Evolutionary conservation across 108 stramenopile species (phyloP).

Genomic region (Bacterosira constricta): DNA sequence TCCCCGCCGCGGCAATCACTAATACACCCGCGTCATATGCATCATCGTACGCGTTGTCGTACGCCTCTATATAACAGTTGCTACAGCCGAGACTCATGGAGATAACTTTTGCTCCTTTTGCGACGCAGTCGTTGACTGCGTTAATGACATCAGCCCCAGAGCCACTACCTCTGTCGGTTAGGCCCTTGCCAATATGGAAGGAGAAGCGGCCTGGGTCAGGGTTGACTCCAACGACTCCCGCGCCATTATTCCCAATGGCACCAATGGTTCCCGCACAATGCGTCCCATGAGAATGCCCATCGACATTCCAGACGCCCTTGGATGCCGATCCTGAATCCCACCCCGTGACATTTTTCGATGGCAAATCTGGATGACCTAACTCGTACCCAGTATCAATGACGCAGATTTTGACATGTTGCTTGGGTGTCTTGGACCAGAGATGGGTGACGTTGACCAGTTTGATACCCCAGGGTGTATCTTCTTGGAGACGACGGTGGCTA

Average conservation of each 20-base stretch:
- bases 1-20: conserved; percentile 69
- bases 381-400: conserved; percentile 64
- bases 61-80: conserved; percentile 1
- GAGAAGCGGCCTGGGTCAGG: conserved; percentile 11
- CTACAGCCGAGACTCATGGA: conserved; percentile 57
- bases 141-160: conserved; percentile 38
- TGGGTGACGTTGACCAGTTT: conserved; percentile 37
- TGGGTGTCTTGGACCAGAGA: conserved; percentile 14
- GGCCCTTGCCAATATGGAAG: conserved; percentile 46
- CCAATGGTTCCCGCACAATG: conserved; percentile 49
- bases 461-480: conserved; percentile 45
- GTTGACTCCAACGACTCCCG: conserved; percentile 10
- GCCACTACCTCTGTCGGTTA: conserved; percentile 40
- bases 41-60: conserved; percentile 8
- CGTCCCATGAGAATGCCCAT: conserved; percentile 54
- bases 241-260: conserved; percentile 34
- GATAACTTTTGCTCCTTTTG: conserved; percentile 54
- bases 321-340: not conserved
- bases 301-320: conserved; percentile 42
- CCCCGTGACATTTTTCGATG: conserved; percentile 28
- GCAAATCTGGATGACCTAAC: conserved; percentile 53
- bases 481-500: conserved; percentile 4
- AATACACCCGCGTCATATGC: conserved; percentile 50
- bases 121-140: conserved; percentile 50
- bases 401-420: conserved; percentile 46